These are phyloP conservation scores for Gossypioides kirkii DNA, from an alignment of 345 rosid species.

Conservation along the genomic window DNA sequence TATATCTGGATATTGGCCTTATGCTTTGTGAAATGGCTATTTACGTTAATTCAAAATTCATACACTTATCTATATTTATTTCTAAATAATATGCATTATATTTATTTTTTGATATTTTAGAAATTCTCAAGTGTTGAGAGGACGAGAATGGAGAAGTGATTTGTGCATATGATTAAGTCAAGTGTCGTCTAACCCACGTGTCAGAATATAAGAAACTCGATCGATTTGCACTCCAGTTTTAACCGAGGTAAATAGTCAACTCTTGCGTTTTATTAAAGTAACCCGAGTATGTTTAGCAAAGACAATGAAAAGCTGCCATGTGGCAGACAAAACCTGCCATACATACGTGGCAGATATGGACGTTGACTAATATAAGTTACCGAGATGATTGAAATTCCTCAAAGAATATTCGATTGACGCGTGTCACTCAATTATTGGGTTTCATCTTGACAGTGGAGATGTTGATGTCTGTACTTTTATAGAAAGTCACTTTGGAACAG, in stretches of 20 bases:
- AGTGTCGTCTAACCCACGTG: neutral
- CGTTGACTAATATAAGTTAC: conserved; percentile 14
- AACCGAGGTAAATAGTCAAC: neutral
- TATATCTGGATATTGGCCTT: too few relatives aligned
- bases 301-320: neutral
- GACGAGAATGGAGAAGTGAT: too few relatives aligned
- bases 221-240: neutral
- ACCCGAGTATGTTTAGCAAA: neutral
- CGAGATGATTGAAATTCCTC: conserved; percentile 27
- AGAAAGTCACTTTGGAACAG: neutral
- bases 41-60: too few relatives aligned
- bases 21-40: too few relatives aligned
- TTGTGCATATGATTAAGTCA: neutral
- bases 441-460: neutral
- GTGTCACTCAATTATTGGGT: conserved; percentile 5
- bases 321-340: neutral
- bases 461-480: neutral
- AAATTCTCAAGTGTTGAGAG: too few relatives aligned
- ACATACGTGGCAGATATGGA: conserved; percentile 21
- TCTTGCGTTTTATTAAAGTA: neutral
- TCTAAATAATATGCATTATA: too few relatives aligned
- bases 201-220: neutral
- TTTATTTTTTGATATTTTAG: too few relatives aligned
- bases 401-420: neutral
- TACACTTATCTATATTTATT: too few relatives aligned